phyloP scores from a whole-genome alignment of 164 flowering plant genomes.

The Sextonia rubra region DNA sequence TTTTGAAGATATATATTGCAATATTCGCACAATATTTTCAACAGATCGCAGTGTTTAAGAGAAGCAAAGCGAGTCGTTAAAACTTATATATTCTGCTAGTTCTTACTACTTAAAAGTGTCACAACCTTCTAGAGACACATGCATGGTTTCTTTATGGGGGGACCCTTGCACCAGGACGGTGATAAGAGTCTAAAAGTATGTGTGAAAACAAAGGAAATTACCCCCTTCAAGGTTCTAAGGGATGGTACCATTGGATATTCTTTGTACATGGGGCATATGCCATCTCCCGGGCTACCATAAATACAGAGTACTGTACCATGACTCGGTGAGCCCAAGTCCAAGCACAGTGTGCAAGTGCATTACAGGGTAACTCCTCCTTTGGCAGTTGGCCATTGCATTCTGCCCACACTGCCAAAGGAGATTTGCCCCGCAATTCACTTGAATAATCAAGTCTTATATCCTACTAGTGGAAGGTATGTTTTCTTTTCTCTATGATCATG shows the following conservation, averaged over 20 bases:
- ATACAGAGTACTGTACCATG: not conserved
- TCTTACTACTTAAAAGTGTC: no score
- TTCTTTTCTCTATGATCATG: not conserved
- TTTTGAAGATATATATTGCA: no score
- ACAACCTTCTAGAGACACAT: no score
- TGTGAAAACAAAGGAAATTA: not conserved
- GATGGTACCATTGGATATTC: slow-evolving; percentile 3
- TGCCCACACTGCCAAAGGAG: slow-evolving; percentile 44
- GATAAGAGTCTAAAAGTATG: not conserved
- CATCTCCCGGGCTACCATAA: not conserved
- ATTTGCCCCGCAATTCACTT: slow-evolving; percentile 44
- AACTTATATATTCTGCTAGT: no score
- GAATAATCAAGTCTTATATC: not conserved
- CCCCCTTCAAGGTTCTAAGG: not conserved
- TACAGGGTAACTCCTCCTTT: slow-evolving; percentile 14
- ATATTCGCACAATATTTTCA: no score
- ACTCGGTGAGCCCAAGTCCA: not conserved
- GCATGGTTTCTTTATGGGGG: not conserved
- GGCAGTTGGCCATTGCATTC: slow-evolving; percentile 10
- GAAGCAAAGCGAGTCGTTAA: no score
- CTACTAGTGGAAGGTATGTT: not conserved
- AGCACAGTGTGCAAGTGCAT: slow-evolving; percentile 3
- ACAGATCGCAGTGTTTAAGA: no score
- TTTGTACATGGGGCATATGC: not conserved
- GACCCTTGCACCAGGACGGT: not conserved